Conservation (phyloP, 768 basidiomycete species). For the Calvatia gigantea region DNA sequence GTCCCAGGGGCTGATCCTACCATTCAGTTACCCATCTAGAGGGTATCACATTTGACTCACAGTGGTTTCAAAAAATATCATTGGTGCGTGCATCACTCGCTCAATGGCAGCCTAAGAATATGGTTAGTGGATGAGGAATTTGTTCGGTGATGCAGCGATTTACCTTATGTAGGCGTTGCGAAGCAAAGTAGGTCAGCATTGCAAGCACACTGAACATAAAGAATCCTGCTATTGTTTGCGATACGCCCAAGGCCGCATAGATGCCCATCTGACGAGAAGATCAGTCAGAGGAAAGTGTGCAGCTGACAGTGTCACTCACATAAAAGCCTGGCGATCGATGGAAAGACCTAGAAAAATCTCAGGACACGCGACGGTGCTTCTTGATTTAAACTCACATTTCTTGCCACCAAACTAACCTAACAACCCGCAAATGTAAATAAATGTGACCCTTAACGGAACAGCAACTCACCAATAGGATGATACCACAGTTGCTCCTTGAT, state of each 20-base stretch:
- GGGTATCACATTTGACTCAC: conserved; percentile 31
- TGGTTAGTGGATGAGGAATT: neutral
- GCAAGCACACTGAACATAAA: conserved; percentile 64
- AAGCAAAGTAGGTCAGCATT: conserved; percentile 74
- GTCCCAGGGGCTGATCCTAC: conserved; percentile 62
- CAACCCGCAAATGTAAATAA: neutral
- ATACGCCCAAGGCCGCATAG: conserved; percentile 70
- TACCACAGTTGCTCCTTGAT: conserved; percentile 71
- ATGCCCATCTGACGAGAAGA: conserved; percentile 64
- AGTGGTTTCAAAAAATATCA: conserved; percentile 89
- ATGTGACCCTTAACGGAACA: neutral
- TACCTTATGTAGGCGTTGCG: conserved; percentile 61
- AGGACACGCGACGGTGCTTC: neutral
- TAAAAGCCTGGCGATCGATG: conserved; percentile 63
- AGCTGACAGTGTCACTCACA: conserved; percentile 36
- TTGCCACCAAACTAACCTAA: conserved; percentile 84
- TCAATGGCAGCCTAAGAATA: conserved; percentile 51
- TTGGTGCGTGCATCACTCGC: conserved; percentile 79
- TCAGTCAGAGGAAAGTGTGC: neutral
- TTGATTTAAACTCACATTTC: conserved; percentile 40
- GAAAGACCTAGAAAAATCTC: conserved; percentile 43
- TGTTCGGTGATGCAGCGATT: conserved; percentile 12
- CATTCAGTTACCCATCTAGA: conserved; percentile 7
- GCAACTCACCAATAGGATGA: conserved; percentile 66
- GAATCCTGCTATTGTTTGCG: conserved; percentile 67